These are phyloP conservation scores for Dryas alaskensis DNA, from an alignment of 306 rosid species.

Conservation along the genomic window DNA sequence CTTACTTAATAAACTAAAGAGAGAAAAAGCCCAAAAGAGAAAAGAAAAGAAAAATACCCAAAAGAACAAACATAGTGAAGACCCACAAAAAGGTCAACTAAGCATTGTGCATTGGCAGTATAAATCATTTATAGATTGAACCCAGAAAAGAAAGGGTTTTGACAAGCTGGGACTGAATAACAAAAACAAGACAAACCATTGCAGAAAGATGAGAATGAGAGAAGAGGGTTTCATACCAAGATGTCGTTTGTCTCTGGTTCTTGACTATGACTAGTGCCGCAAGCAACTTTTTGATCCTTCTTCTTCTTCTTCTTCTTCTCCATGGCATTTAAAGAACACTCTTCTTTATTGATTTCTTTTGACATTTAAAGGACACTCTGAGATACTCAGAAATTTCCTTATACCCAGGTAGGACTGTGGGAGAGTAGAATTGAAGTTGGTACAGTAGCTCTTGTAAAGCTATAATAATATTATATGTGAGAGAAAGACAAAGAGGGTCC, in stretches of 20 bases:
- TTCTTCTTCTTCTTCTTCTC: slow-evolving; percentile 21
- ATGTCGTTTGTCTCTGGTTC: slow-evolving; percentile 26
- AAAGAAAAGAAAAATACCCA: slow-evolving; percentile 1
- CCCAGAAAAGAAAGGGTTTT: slow-evolving; percentile 8
- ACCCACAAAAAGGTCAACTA: not conserved
- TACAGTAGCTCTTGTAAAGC: not conserved
- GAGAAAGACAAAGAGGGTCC: not conserved
- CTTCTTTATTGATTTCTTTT: not conserved
- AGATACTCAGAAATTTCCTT: not conserved
- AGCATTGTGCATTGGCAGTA: not conserved
- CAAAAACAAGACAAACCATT: slow-evolving; percentile 1
- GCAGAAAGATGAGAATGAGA: not conserved
- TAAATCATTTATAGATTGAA: not conserved
- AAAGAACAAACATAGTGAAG: not conserved
- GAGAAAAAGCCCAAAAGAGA: slow-evolving; percentile 5
- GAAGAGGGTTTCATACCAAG: slow-evolving; percentile 22
- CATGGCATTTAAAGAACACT: slow-evolving; percentile 21
- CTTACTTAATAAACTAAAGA: not conserved
- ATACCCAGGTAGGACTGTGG: no score
- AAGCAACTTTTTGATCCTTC: slow-evolving; percentile 26
- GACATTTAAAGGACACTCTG: not conserved
- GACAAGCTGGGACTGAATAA: not conserved
- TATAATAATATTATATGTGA: not conserved
- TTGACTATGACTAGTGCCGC: slow-evolving; percentile 23
- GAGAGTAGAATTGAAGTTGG: no score